Percentiles rank a stretch among this genome's conserved stretches.
phyloP scores from a whole-genome alignment of 208 protist species.

The Leptomonas seymouri region DNA sequence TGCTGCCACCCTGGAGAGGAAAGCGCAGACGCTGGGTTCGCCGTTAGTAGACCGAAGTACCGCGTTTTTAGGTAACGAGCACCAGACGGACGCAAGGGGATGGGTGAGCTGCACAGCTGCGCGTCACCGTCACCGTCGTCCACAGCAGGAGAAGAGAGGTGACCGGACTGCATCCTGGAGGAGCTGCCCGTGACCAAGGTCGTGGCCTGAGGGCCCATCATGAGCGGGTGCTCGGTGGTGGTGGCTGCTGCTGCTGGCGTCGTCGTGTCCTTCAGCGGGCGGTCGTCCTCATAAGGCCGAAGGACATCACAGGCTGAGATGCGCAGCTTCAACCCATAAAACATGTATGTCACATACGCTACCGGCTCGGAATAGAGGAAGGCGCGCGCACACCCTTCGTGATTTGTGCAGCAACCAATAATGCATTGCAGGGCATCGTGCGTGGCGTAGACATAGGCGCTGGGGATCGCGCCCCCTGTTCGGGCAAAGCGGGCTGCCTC shows the following conservation, averaged over 20 bases:
- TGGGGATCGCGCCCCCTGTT: slow-evolving; percentile 29
- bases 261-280: slow-evolving; percentile 9
- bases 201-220: no score
- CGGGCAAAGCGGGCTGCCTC: slow-evolving; percentile 36
- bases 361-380: slow-evolving; percentile 75
- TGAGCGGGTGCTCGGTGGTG: neutral
- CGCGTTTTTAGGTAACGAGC: slow-evolving; percentile 26
- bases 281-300: slow-evolving; percentile 50
- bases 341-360: slow-evolving; percentile 66
- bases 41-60: slow-evolving; percentile 17
- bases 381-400: slow-evolving; percentile 41
- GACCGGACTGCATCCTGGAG: no score
- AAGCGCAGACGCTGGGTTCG: neutral
- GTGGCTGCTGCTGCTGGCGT: neutral
- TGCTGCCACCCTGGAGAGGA: neutral
- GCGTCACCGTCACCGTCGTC: neutral
- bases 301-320: slow-evolving; percentile 48
- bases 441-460: slow-evolving; percentile 37
- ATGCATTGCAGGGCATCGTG: slow-evolving; percentile 56
- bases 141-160: neutral
- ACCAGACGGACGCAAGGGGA: slow-evolving; percentile 25
- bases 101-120: slow-evolving; percentile 6
- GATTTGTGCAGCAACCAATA: slow-evolving; percentile 48
- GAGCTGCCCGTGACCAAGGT: no score
- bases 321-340: slow-evolving; percentile 77